Evolutionary conservation across 306 rosid species (phyloP).

Genomic region (Corylus avellana): DNA sequence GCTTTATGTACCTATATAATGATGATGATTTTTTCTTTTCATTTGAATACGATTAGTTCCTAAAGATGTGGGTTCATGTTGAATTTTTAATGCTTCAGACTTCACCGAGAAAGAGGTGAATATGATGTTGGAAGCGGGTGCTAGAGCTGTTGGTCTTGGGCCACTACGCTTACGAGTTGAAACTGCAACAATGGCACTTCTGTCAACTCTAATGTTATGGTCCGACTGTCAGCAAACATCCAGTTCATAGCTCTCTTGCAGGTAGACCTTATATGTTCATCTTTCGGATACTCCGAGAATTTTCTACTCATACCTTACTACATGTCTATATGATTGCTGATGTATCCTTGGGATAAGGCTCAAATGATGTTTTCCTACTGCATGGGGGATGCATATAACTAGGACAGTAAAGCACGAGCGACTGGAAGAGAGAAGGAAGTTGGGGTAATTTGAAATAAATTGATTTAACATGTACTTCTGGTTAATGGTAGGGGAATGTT

Average conservation of each 20-base stretch:
- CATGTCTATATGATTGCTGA: conserved; percentile 14
- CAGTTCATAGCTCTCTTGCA: conserved; percentile 25
- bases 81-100: conserved; percentile 45
- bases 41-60: conserved; percentile 9
- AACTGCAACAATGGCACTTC: conserved; percentile 85
- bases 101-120: conserved; percentile 75
- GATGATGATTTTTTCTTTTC: neutral
- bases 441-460: neutral
- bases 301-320: neutral
- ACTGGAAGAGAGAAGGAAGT: neutral
- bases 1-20: neutral
- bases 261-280: conserved; percentile 28
- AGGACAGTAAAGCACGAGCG: neutral
- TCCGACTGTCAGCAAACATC: conserved; percentile 56
- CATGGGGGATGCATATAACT: neutral
- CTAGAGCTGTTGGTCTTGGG: conserved; percentile 76
- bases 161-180: conserved; percentile 85
- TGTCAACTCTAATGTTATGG: conserved; percentile 80
- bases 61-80: conserved; percentile 20
- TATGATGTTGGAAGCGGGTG: conserved; percentile 75
- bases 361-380: neutral
- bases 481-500: neutral
- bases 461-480: neutral
- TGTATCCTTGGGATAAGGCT: neutral
- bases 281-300: conserved; percentile 4